Percentiles rank a stretch among this genome's conserved stretches.
These are phyloP conservation scores for Tetrapyrgos nigripes DNA, from an alignment of 1,284 basidiomycete species.

Conservation along the genomic window DNA sequence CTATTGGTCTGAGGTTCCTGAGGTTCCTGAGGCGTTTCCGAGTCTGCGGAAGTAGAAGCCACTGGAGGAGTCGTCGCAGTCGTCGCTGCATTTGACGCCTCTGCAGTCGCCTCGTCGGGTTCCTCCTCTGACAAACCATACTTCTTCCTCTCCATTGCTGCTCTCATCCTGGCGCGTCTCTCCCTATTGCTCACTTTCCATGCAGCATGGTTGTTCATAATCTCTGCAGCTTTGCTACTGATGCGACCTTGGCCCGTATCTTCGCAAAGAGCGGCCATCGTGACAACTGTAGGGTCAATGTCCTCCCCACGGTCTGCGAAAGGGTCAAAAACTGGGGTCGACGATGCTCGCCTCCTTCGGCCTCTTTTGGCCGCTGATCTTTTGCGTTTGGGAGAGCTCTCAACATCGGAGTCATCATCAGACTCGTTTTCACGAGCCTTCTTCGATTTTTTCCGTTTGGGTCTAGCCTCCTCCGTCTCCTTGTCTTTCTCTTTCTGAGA, in stretches of 20 bases:
- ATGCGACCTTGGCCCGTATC: slow-evolving; percentile 78
- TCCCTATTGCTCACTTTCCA: slow-evolving; percentile 74
- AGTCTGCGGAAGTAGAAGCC: slow-evolving; percentile 17
- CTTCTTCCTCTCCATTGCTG: slow-evolving; percentile 72
- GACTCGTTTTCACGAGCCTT: slow-evolving; percentile 10
- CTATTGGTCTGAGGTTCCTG: slow-evolving; percentile 31
- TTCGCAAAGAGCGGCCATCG: slow-evolving; percentile 76
- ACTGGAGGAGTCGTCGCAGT: slow-evolving; percentile 23
- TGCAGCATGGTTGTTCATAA: slow-evolving; percentile 67
- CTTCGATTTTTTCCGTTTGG: slow-evolving; percentile 14
- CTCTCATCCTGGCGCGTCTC: slow-evolving; percentile 64
- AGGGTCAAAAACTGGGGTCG: slow-evolving; percentile 58
- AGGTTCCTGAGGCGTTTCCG: slow-evolving; percentile 17
- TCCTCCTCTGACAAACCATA: slow-evolving; percentile 61
- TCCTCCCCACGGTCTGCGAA: slow-evolving; percentile 73
- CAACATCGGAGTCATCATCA: slow-evolving; percentile 5
- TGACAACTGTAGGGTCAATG: slow-evolving; percentile 77
- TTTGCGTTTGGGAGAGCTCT: neutral
- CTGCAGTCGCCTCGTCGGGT: slow-evolving; percentile 43
- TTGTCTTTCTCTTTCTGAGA: slow-evolving; percentile 23
- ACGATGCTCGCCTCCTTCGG: slow-evolving; percentile 2
- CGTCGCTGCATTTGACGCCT: slow-evolving; percentile 20
- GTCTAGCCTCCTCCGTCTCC: slow-evolving; percentile 16
- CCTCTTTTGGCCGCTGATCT: neutral
- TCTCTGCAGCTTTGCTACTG: slow-evolving; percentile 73